These are phyloP conservation scores for Imleria badia DNA, from an alignment of 768 basidiomycete genomes.

Conservation along the genomic window DNA sequence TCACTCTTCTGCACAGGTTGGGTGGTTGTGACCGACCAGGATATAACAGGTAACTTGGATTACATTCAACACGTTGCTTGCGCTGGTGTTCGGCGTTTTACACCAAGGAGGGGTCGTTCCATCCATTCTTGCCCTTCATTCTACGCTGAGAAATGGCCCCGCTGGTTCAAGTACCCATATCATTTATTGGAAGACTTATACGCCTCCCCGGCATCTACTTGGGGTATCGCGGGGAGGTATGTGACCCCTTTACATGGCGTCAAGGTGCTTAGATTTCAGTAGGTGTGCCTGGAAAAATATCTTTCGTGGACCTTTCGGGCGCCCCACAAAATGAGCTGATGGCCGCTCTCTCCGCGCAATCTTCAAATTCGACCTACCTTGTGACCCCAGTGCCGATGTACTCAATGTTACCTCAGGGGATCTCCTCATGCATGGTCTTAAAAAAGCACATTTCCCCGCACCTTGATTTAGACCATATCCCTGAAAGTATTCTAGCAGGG, in stretches of 20 bases:
- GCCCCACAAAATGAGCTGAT: conserved; percentile 16
- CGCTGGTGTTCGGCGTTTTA: conserved; percentile 36
- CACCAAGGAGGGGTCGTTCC: conserved; percentile 45
- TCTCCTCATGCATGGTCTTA: conserved; percentile 25
- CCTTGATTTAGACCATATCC: conserved; percentile 39
- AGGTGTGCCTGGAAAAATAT: conserved; percentile 28
- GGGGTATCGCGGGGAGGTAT: conserved; percentile 27
- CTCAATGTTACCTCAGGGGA: conserved; percentile 12
- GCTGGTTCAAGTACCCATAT: conserved; percentile 12
- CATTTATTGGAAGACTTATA: conserved; percentile 43
- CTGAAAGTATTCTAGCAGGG: conserved; percentile 31
- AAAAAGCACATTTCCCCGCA: conserved; percentile 34
- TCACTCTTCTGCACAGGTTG: not conserved
- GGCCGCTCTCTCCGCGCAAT: conserved; percentile 13
- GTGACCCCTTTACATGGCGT: not conserved
- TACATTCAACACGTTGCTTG: conserved; percentile 28
- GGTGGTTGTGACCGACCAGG: not conserved
- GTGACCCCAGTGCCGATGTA: conserved; percentile 34
- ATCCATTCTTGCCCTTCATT: conserved; percentile 36
- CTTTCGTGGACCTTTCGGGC: conserved; percentile 33
- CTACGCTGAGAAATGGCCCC: conserved; percentile 11
- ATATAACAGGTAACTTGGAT: conserved; percentile 28
- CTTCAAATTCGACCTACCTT: conserved; percentile 20
- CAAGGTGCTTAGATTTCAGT: not conserved
- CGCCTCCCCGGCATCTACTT: conserved; percentile 39